phyloP scores from a whole-genome alignment of 73 alveolate genomes.

The Paramecium biaurelia region DNA sequence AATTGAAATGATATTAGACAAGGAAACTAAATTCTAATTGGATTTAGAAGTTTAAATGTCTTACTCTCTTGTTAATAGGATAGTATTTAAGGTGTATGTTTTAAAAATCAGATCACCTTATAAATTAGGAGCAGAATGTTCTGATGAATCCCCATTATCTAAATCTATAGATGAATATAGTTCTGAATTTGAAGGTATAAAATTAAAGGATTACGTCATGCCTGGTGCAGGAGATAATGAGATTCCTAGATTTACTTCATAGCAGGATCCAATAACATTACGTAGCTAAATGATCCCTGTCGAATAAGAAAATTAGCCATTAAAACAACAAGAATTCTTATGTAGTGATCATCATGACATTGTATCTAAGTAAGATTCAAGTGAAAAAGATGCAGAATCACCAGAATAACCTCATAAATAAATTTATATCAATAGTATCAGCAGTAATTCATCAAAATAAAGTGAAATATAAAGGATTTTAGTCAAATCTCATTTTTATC shows the following conservation, averaged over 20 bases:
- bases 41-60: neutral
- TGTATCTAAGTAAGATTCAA: neutral
- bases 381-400: neutral
- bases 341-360: constrained; percentile 25
- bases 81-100: neutral
- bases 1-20: neutral
- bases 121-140: constrained; percentile 44
- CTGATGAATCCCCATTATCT: neutral
- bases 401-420: neutral
- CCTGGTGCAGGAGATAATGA: constrained; percentile 21
- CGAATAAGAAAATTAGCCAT: neutral
- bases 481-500: constrained; percentile 26
- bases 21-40: neutral
- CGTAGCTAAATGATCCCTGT: neutral
- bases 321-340: constrained; percentile 1
- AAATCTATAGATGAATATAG: constrained; percentile 33
- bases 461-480: constrained; percentile 30
- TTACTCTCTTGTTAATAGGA: neutral
- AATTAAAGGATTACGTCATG: neutral
- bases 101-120: neutral
- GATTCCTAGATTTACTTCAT: neutral
- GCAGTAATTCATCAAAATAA: neutral
- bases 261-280: neutral
- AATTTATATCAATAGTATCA: neutral
- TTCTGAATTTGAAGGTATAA: neutral